Percentiles rank a stretch among this genome's conserved stretches.
phyloP scores from a whole-genome alignment of 257 asterid genomes.

The Solanum dulcamara region DNA sequence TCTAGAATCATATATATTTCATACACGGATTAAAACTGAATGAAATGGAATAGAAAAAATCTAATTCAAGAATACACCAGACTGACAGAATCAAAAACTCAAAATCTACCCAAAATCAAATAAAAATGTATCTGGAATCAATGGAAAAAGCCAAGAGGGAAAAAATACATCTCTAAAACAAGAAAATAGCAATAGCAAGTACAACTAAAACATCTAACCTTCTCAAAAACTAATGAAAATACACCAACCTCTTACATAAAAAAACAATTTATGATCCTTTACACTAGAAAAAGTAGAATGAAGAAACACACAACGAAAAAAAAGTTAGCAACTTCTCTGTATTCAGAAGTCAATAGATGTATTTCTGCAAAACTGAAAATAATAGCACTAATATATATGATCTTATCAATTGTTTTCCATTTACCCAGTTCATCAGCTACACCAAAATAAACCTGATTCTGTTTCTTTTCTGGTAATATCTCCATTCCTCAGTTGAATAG shows the following conservation, averaged over 20 bases:
- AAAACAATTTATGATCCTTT: not conserved
- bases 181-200: not conserved
- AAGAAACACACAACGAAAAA: not conserved
- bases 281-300: not conserved
- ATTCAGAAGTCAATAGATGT: not conserved
- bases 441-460: too few species aligned
- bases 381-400: not conserved
- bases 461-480: not conserved
- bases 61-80: conserved; percentile 4
- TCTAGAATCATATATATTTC: not conserved
- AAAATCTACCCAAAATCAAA: not conserved
- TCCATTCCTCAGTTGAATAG: not conserved
- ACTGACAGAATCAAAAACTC: not conserved
- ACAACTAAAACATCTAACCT: not conserved
- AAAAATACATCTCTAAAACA: not conserved
- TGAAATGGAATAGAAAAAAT: not conserved
- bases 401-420: not conserved
- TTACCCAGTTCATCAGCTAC: not conserved
- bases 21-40: not conserved
- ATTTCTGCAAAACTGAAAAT: not conserved
- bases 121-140: not conserved
- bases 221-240: not conserved
- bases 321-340: not conserved
- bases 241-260: not conserved
- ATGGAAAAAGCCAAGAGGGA: not conserved